Evolutionary conservation across 345 rosid species (phyloP), one percentile per base, ranked within the genome.

Genomic region (Euphorbia lathyris): DNA sequence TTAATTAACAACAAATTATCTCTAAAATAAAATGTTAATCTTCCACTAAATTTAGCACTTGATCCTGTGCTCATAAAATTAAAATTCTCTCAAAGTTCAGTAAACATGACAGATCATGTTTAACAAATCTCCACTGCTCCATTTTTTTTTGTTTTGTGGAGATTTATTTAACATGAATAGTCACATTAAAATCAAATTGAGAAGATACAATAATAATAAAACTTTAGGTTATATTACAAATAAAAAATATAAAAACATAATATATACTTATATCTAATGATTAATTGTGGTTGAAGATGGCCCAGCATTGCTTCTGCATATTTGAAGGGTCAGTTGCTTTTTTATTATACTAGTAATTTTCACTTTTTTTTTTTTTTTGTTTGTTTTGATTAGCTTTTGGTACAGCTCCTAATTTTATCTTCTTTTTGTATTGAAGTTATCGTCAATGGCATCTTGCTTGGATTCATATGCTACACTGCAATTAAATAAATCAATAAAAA

Each of bases 31-130:
- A 55, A 50, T 29, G 59, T 64, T 19, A 32, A 59, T 56, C 56
- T 61, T 62, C 57, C 52, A 76, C 82, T 73, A 65, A 85, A 82
- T 85, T 82, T 83, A 82, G 80, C 88, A 79, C 78, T 70, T 87
- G 89, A 85, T 85, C 89, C 84, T 72, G 84, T 53, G 66, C 82
- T 78, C n/a, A n/a, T n/a, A n/a, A n/a, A 10, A 10, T 40, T 40
- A 1, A 6, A 40, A 40, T 40, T 6, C 45, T 40, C 45, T 40
- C 45, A 12, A 2, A 6, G 5, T 40, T 40, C 12, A 7, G n/a
- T 40, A 40, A 40, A 40, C 45, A 12, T 10, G 45, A 45, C 51
- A 45, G 51, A 3, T 45, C 51, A 45, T 45, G 51, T 45, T 45
- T 7, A 45, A 45, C 12, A 45, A 45, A 45, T 40, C 43, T 4